phyloP scores from a whole-genome alignment of 176 grass and related monocot species.

The Echinochloa phyllopogon region DNA sequence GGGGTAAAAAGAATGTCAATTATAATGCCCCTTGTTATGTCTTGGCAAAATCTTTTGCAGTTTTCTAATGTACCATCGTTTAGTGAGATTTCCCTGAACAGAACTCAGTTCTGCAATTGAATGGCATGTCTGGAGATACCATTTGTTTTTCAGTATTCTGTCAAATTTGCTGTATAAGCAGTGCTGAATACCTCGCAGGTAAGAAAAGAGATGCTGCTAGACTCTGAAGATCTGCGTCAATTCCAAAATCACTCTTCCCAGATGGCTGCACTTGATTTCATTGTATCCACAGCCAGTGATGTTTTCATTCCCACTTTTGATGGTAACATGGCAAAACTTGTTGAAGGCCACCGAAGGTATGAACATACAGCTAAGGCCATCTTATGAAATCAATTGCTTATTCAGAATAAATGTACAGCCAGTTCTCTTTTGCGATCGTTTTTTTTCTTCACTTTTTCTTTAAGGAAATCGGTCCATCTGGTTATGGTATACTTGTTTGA shows the following conservation, averaged over 20 bases:
- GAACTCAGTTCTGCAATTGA: not conserved
- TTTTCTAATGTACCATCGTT: constrained; percentile 26
- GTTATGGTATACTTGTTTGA: constrained; percentile 9
- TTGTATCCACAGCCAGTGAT: constrained; percentile 88
- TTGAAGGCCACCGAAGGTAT: constrained; percentile 93
- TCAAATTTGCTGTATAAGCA: constrained; percentile 11
- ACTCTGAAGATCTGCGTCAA: constrained; percentile 60
- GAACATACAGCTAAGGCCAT: not conserved
- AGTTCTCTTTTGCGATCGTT: not conserved
- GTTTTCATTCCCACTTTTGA: constrained; percentile 89
- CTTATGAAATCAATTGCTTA: constrained; percentile 33
- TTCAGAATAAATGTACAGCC: not conserved
- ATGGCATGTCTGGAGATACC: not conserved
- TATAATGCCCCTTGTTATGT: not conserved
- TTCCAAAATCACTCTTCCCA: constrained; percentile 97
- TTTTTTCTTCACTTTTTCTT: not conserved
- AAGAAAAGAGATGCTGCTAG: constrained; percentile 89
- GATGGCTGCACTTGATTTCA: constrained; percentile 98
- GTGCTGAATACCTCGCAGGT: constrained; percentile 64
- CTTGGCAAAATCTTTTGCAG: not conserved
- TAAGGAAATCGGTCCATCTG: not conserved
- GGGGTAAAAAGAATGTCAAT: not conserved
- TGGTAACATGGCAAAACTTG: constrained; percentile 93
- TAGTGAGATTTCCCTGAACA: not conserved
- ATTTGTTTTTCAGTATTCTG: not conserved